Percentiles rank a stretch among this genome's conserved stretches.
phyloP scores from a whole-genome alignment of 2,329 filamentous ascomycete genomes.

The Anisogramma anomala region DNA sequence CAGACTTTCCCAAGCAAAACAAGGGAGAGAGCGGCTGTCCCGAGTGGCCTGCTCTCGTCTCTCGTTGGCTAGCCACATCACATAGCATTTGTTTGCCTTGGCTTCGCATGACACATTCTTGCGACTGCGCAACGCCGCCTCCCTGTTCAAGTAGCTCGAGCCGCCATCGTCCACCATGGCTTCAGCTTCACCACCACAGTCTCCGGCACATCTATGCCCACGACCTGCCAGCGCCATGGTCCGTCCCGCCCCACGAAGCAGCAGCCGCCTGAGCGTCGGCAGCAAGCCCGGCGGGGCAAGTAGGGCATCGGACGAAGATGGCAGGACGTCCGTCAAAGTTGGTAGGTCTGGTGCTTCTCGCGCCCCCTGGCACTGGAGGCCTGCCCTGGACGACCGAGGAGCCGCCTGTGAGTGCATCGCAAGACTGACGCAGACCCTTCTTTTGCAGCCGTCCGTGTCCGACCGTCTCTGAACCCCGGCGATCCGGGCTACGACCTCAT shows the following conservation, averaged over 20 bases:
- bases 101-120: constrained; percentile 4
- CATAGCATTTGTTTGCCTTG: no score
- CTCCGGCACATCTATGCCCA: constrained; percentile 45
- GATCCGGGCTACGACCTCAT: constrained; percentile 94
- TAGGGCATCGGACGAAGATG: constrained; percentile 79
- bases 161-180: constrained; percentile 38
- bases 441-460: constrained; percentile 71
- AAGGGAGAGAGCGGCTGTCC: neutral
- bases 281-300: constrained; percentile 67
- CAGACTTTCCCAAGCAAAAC: no score
- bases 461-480: constrained; percentile 67
- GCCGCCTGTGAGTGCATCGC: neutral
- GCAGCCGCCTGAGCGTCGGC: constrained; percentile 74
- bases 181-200: constrained; percentile 61
- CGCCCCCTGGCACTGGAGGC: no score
- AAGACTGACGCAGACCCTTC: constrained; percentile 12
- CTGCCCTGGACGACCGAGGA: no score
- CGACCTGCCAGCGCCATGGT: constrained; percentile 75
- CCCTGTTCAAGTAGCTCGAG: constrained; percentile 13
- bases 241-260: constrained; percentile 60
- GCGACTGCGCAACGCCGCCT: constrained; percentile 2
- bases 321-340: constrained; percentile 87
- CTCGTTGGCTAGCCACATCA: neutral
- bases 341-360: constrained; percentile 49
- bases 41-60: constrained; percentile 1